Base-by-base conservation (phyloP, 768 basidiomycete species). In the Leccinum incarnatum region DNA sequence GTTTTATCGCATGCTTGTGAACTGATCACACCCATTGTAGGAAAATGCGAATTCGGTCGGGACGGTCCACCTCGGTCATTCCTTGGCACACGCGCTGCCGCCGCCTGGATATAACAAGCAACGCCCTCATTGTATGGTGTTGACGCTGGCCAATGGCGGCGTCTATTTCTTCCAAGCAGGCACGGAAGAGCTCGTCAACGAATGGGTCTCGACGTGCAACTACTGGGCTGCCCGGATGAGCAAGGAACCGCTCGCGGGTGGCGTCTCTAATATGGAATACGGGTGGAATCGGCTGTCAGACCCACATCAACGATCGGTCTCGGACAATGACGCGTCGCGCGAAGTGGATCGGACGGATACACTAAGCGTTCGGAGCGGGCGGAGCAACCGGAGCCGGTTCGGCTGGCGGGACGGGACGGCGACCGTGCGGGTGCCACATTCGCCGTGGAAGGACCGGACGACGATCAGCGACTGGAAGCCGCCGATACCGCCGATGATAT, bases 81-180 rank as follows among this genome's bases (percentile, higher is more conserved):
- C 93, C 0, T 74, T 97, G 57, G 88, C 94, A 1, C 91, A 94
- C 67, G 80, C 89, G 2, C 75, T 98, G 50, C 95, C 96, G 2
- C 87, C 91, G 1, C 94, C 95, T 1, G 95, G 96, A 30, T 97
- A 97, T 76, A 93, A 89, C 68, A 78, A 88, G 25, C 87, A 93
- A 68, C 86, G 96, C 19, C 95, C 96, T 5, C 83, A 96, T 69
- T 97, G 95, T 72, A 96, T 99, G 87, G 93, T 94, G 11, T 77
- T 99, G 51, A 94, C 94, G 1, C 79, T 95, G 55, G 79, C 95
- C 6, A 86, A 85, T 64, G 94, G 95, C 10, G 93, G 88, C 3
- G 90, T 94, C n/a, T 96, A 88, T 74, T 97, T 98, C 78, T 97
- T 97, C 80, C 97, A 99, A 74, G 94, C 96, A 1, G 97, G 97